These are phyloP conservation scores for Candida neerlandica DNA, from an alignment of 1,139 yeast genomes.

Conservation along the genomic window DNA sequence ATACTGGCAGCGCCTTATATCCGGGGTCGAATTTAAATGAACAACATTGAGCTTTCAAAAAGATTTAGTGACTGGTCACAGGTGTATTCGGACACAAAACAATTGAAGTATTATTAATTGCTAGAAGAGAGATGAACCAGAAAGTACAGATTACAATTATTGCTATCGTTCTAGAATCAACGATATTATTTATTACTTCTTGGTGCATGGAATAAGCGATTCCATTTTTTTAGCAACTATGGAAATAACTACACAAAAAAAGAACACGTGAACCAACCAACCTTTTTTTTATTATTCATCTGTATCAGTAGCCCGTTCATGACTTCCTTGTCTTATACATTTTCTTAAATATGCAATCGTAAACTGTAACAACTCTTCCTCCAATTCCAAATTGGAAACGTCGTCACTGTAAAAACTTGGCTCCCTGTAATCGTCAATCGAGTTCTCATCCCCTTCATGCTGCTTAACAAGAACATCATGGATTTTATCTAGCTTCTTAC, in stretches of 20 bases:
- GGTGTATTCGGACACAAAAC: no score
- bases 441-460: slow-evolving; percentile 14
- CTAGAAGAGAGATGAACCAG: no score
- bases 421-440: slow-evolving; percentile 17
- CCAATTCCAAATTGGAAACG: slow-evolving; percentile 9
- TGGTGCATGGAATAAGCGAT: no score
- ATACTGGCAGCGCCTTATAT: no score
- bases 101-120: no score
- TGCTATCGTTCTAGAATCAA: no score
- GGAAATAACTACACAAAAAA: background rate
- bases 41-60: no score
- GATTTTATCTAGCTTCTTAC: slow-evolving; percentile 25
- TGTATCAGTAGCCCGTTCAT: background rate
- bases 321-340: slow-evolving; percentile 26
- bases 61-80: no score
- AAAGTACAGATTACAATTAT: no score
- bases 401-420: slow-evolving; percentile 16
- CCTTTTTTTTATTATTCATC: background rate
- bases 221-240: background rate
- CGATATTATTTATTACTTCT: no score
- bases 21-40: no score
- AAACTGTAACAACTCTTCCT: slow-evolving; percentile 32
- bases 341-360: slow-evolving; percentile 33
- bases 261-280: no score
- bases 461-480: slow-evolving; percentile 22